Evolutionary conservation across 495 filamentous ascomycete species (phyloP).

Genomic region (Neurospora sp.): DNA sequence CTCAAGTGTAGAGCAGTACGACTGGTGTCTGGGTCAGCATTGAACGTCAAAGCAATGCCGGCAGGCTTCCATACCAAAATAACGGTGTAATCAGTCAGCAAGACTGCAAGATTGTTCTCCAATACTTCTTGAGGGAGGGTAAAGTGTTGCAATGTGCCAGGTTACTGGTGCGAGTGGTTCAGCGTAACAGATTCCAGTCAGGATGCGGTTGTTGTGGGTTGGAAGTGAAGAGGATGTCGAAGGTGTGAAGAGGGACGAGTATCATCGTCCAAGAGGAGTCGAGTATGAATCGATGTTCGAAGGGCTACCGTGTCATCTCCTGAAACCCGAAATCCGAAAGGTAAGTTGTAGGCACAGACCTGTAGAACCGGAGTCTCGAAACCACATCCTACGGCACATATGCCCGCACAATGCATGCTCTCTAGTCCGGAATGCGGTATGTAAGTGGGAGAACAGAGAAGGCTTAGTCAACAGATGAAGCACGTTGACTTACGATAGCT

Average conservation of each 20-base stretch:
- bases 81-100: not conserved
- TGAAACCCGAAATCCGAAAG: not conserved
- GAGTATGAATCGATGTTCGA: not conserved
- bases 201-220: not conserved
- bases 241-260: not conserved
- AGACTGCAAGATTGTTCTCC: not conserved
- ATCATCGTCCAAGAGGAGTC: not conserved
- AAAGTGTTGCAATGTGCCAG: not conserved
- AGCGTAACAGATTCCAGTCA: not conserved
- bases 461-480: not conserved
- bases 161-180: not conserved
- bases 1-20: not conserved
- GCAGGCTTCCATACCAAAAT: not conserved
- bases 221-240: not conserved
- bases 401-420: not conserved
- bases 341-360: not conserved
- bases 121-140: not conserved
- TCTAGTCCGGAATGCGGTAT: not conserved
- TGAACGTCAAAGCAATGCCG: not conserved
- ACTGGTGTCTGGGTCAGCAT: not conserved
- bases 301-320: not conserved
- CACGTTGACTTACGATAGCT: not conserved
- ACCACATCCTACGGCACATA: not conserved
- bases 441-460: not conserved
- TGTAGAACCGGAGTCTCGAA: not conserved